These are phyloP conservation scores for Bipolaris cookei DNA, from an alignment of 2,329 filamentous ascomycete species.

Conservation along the genomic window DNA sequence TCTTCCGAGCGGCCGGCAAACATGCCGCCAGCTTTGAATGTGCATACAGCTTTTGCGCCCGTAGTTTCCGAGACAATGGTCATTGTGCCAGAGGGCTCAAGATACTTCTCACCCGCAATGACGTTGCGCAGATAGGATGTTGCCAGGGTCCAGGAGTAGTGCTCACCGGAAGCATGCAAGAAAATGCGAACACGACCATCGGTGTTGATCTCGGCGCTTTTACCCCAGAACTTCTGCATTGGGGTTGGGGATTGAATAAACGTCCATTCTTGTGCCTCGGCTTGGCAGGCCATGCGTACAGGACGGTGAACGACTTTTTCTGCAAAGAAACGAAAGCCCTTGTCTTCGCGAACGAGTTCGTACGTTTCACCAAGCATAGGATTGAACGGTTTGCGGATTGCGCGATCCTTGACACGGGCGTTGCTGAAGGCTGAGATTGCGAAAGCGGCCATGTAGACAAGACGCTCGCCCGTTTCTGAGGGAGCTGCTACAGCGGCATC, in stretches of 20 bases:
- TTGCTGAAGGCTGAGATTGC: constrained; percentile 86
- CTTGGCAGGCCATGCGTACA: constrained; percentile 90
- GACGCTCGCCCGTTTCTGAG: constrained; percentile 68
- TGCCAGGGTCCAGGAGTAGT: constrained; percentile 86
- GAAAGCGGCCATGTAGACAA: constrained; percentile 87
- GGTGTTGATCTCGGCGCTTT: constrained; percentile 91
- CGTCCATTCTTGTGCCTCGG: constrained; percentile 84
- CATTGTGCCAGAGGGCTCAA: constrained; percentile 93
- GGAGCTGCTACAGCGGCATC: constrained; percentile 66
- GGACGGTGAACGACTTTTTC: constrained; percentile 96
- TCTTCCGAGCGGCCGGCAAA: constrained; percentile 95
- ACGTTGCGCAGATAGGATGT: constrained; percentile 94
- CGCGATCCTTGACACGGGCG: constrained; percentile 83
- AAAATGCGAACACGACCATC: constrained; percentile 84
- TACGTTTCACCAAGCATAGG: constrained; percentile 95
- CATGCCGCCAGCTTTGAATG: constrained; percentile 95
- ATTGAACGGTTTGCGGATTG: constrained; percentile 95
- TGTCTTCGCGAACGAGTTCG: constrained; percentile 86
- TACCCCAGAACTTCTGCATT: constrained; percentile 98
- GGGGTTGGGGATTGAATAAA: constrained; percentile 87
- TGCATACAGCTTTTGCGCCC: constrained; percentile 81
- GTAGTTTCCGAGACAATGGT: constrained; percentile 82
- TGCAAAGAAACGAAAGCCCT: constrained; percentile 87
- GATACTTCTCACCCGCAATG: constrained; percentile 96
- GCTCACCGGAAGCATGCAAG: constrained; percentile 76